phyloP scores from a whole-genome alignment of 2,329 filamentous ascomycete species.

The Ophidiomyces ophidiicola region DNA sequence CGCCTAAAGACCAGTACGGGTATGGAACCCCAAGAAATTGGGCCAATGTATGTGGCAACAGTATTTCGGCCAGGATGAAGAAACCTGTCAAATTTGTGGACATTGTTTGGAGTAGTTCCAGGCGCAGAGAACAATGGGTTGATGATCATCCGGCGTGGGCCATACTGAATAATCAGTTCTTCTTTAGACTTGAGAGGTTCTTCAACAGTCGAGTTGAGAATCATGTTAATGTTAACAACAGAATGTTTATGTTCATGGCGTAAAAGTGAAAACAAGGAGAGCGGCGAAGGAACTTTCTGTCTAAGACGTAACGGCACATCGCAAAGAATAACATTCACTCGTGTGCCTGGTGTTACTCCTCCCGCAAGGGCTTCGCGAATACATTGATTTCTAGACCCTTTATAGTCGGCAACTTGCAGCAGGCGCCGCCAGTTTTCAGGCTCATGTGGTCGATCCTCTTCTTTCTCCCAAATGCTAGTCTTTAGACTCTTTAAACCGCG shows the following conservation, averaged over 20 bases:
- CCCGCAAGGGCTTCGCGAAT: conserved; percentile 77
- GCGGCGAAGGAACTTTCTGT: conserved; percentile 43
- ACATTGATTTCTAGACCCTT: conserved; percentile 62
- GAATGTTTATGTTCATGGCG: conserved; percentile 93
- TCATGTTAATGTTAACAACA: conserved; percentile 78
- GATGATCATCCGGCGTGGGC: conserved; percentile 71
- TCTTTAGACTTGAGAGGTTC: conserved; percentile 80
- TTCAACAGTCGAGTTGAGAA: conserved; percentile 63
- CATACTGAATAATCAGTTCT: conserved; percentile 81
- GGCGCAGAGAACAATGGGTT: conserved; percentile 81
- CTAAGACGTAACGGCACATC: conserved; percentile 46
- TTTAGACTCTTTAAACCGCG: conserved; percentile 83
- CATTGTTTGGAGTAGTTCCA: conserved; percentile 88
- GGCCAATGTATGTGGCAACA: conserved; percentile 79
- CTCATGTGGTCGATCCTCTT: conserved; percentile 74
- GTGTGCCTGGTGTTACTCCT: conserved; percentile 69
- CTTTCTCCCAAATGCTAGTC: conserved; percentile 76
- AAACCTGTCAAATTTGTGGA: conserved; percentile 92
- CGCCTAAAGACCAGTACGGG: conserved; percentile 78
- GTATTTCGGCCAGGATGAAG: conserved; percentile 82
- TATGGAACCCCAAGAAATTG: conserved; percentile 84
- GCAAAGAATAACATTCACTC: conserved; percentile 66
- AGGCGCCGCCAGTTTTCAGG: conserved; percentile 82
- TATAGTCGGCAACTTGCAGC: conserved; percentile 80
- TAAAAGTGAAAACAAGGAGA: conserved; percentile 73